phyloP scores from a whole-genome alignment of 768 basidiomycete species.

The Cystoderma amianthinum region DNA sequence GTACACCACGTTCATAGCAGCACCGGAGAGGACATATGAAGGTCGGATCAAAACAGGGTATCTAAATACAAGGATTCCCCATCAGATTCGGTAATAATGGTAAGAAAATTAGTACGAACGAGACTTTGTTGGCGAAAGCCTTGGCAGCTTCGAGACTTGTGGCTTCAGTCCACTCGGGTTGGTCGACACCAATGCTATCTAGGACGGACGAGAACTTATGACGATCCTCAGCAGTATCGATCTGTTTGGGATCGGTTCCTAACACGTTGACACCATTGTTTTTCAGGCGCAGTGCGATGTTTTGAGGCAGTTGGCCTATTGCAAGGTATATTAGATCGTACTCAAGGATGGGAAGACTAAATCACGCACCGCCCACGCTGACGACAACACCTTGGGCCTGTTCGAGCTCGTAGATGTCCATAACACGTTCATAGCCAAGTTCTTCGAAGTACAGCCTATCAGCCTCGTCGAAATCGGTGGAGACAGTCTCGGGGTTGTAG shows the following conservation, averaged over 20 bases:
- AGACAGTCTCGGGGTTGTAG: constrained; percentile 99
- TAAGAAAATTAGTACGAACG: too few relatives aligned
- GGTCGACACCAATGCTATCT: constrained; percentile 92
- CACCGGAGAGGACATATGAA: constrained; percentile 96
- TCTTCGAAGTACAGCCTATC: constrained; percentile 98
- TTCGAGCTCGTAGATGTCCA: constrained; percentile 99
- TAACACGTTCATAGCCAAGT: constrained; percentile 94
- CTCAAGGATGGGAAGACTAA: background rate
- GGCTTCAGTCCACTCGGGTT: constrained; percentile 94
- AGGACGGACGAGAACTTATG: constrained; percentile 99
- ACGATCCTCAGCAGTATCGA: constrained; percentile 96
- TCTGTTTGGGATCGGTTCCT: constrained; percentile 91
- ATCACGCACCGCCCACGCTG: constrained; percentile 81
- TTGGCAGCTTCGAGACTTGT: constrained; percentile 86
- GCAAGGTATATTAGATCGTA: background rate
- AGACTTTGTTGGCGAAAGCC: constrained; percentile 81
- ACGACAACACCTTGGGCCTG: constrained; percentile 90
- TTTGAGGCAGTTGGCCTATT: constrained; percentile 92
- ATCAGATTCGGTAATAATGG: background rate
- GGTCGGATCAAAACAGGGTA: constrained; percentile 98
- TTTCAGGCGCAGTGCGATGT: constrained; percentile 95
- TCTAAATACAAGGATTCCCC: constrained; percentile 32
- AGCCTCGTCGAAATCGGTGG: constrained; percentile 99
- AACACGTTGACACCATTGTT: constrained; percentile 86
- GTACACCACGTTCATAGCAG: constrained; percentile 98